Evolutionary conservation across 371 early-diverging fungal genomes (phyloP).

Genomic region (Syncephalastrum contaminatum): DNA sequence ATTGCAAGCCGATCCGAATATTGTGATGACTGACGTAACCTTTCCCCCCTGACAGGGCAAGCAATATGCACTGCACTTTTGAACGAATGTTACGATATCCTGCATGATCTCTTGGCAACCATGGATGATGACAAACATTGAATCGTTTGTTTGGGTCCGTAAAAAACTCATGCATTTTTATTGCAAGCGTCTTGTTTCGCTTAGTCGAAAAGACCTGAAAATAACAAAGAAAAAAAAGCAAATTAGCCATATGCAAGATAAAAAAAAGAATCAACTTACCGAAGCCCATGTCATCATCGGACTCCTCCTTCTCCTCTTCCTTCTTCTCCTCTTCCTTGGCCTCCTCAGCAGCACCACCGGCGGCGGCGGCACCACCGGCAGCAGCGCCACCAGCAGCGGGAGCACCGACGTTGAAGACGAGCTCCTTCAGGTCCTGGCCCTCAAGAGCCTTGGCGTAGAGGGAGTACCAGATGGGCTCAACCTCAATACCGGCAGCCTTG

Average conservation of each 20-base stretch:
- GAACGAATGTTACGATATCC: constrained; percentile 87
- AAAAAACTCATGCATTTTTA: no score
- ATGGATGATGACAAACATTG: constrained; percentile 12
- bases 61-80: constrained; percentile 81
- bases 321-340: constrained; percentile 64
- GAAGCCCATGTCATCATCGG: constrained; percentile 92
- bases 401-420: constrained; percentile 89
- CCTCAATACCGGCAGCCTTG: constrained; percentile 88
- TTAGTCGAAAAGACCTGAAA: not conserved
- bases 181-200: no score
- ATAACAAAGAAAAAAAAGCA: not conserved
- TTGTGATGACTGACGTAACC: constrained; percentile 2
- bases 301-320: constrained; percentile 83
- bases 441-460: constrained; percentile 97
- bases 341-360: constrained; percentile 53
- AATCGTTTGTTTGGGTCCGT: no score
- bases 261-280: constrained; percentile 46
- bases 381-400: constrained; percentile 73
- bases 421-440: constrained; percentile 86
- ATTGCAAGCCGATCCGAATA: not conserved
- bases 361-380: constrained; percentile 54
- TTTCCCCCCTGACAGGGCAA: constrained; percentile 41
- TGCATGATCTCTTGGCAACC: constrained; percentile 66
- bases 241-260: no score
- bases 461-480: constrained; percentile 93